Conservation (phyloP, 345 rosid genomes). For the Xanthoceras sorbifolium region DNA sequence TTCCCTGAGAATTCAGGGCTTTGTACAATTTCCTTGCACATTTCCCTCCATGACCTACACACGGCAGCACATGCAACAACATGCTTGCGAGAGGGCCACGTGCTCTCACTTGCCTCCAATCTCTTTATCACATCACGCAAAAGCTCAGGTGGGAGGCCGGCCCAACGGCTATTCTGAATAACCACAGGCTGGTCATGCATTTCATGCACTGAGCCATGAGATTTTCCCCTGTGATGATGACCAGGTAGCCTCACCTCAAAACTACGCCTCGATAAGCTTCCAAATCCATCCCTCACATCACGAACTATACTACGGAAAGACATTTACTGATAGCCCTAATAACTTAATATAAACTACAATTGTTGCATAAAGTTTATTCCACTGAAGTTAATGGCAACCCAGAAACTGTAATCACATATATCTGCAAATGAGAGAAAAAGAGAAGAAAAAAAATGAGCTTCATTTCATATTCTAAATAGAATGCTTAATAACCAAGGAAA, state of each 20-base stretch:
- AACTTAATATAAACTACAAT: constrained; percentile 5
- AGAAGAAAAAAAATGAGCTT: neutral
- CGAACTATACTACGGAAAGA: constrained; percentile 91
- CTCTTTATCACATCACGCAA: constrained; percentile 85
- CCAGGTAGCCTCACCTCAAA: constrained; percentile 81
- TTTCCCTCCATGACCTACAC: constrained; percentile 91
- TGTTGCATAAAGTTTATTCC: constrained; percentile 16
- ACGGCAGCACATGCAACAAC: constrained; percentile 97
- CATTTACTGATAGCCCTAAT: constrained; percentile 41
- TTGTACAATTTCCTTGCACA: constrained; percentile 86
- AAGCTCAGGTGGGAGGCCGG: constrained; percentile 88
- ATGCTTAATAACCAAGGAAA: constrained; percentile 47
- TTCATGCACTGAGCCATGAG: constrained; percentile 74
- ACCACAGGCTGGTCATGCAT: constrained; percentile 58
- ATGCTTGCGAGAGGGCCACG: constrained; percentile 85
- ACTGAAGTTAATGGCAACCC: constrained; percentile 1
- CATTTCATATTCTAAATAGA: constrained; percentile 29
- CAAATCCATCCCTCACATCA: constrained; percentile 88
- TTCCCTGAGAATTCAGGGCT: constrained; percentile 83
- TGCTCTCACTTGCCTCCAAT: constrained; percentile 82
- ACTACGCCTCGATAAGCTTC: constrained; percentile 87
- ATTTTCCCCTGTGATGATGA: constrained; percentile 61
- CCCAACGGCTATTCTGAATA: constrained; percentile 78
- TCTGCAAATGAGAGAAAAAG: constrained; percentile 30
- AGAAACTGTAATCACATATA: constrained; percentile 8